A percentile compares a stretch with the other conserved stretches of the same genome.
Conservation (phyloP, 208 protist species). For the Herpetomonas samuelpessoai region DNA sequence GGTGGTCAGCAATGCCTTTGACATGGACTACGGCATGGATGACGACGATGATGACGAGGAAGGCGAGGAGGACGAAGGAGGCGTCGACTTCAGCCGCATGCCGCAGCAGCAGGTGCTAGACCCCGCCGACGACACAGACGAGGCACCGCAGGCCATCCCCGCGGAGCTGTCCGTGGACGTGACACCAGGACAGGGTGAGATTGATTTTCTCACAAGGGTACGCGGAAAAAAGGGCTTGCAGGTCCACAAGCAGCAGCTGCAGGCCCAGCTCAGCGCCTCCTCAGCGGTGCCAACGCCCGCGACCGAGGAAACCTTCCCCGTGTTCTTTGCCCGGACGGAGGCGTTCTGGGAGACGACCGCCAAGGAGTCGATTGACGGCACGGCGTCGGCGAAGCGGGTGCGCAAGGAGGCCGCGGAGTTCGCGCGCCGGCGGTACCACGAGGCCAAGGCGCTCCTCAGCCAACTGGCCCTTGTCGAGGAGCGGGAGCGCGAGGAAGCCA, state of each 20-base stretch:
- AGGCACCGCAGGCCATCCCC: constrained; percentile 69
- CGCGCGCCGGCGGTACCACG: constrained; percentile 52
- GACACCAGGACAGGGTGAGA: constrained; percentile 2
- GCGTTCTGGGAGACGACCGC: constrained; percentile 73
- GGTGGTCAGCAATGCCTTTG: constrained; percentile 75
- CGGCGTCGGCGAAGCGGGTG: constrained; percentile 23
- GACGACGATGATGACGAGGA: constrained; percentile 69
- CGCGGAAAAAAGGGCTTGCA: constrained; percentile 84
- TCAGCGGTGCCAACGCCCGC: constrained; percentile 64
- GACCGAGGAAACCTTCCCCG: constrained; percentile 43
- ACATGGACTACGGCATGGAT: constrained; percentile 67
- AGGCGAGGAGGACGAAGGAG: constrained; percentile 8
- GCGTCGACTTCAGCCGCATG: constrained; percentile 18
- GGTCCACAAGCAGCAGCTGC: constrained; percentile 84
- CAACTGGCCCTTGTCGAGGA: constrained; percentile 85
- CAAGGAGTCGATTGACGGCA: constrained; percentile 45
- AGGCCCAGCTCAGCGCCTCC: constrained; percentile 68
- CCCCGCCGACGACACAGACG: constrained; percentile 55
- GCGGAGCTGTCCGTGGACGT: constrained; percentile 28
- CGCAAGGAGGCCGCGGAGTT: constrained; percentile 45
- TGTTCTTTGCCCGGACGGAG: constrained; percentile 59
- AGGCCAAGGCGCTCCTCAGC: constrained; percentile 65
- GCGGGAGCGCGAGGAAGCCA: constrained; percentile 65
- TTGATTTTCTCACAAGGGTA: constrained; percentile 49
- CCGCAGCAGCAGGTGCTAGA: constrained; percentile 24